Evolutionary conservation across 2,329 filamentous ascomycete species (phyloP).

Genomic region (Pestalotiopsis fici): DNA sequence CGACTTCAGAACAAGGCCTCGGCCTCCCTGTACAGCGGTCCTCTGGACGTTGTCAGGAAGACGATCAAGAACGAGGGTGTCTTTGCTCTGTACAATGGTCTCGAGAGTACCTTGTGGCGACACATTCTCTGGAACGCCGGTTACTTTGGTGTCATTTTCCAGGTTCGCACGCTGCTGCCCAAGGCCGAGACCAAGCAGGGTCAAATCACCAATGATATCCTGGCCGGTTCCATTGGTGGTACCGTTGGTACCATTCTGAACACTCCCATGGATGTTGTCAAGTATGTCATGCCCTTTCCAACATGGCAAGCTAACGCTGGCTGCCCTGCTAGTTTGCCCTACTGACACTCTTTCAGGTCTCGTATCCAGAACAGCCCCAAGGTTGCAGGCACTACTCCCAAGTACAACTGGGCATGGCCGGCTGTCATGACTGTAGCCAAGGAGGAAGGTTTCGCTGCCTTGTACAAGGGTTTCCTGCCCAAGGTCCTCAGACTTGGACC

Average conservation of each 20-base stretch:
- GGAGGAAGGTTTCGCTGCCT: conserved; percentile 87
- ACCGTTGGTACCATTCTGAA: conserved; percentile 87
- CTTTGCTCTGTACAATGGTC: conserved; percentile 91
- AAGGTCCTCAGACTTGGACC: conserved; percentile 78
- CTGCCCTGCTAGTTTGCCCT: not conserved
- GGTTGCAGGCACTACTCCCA: conserved; percentile 77
- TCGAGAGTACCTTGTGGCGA: conserved; percentile 96
- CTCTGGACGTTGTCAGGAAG: conserved; percentile 78
- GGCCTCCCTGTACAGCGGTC: conserved; percentile 82
- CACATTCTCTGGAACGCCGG: conserved; percentile 64
- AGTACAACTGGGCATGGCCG: conserved; percentile 99
- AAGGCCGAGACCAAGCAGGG: conserved; percentile 76
- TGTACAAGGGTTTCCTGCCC: conserved; percentile 97
- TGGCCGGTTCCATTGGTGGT: conserved; percentile 85
- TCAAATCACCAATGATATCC: conserved; percentile 84
- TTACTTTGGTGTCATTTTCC: conserved; percentile 94
- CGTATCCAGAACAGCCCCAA: conserved; percentile 93
- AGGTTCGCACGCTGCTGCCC: conserved; percentile 84
- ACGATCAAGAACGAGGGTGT: conserved; percentile 82
- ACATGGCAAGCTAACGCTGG: not conserved
- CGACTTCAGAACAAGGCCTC: conserved; percentile 94
- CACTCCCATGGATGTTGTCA: conserved; percentile 96
- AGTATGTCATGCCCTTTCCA: conserved; percentile 40
- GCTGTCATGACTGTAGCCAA: conserved; percentile 82
- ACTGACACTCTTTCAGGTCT: conserved; percentile 40